Base-by-base conservation (phyloP, 2,329 filamentous ascomycete genomes). In the Diaporthe capsici region DNA sequence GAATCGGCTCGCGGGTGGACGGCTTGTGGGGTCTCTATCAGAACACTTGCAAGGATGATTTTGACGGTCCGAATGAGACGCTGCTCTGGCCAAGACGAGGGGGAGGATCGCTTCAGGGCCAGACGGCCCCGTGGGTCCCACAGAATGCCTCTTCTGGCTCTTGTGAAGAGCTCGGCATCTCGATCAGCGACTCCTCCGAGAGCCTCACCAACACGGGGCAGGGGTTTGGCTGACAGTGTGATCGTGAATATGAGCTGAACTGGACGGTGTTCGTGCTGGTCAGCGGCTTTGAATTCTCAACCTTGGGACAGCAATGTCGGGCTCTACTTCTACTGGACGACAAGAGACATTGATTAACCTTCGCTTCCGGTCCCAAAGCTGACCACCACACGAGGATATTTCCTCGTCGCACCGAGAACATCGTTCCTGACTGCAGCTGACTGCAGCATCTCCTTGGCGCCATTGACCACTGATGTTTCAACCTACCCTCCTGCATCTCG, bases 11-110 rank as follows among this genome's bases (percentile, higher is more conserved):
- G 47, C 63, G 31, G 63, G 63, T 53, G 44, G 31, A 37, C 63
- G 63, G 63, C 63, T 68, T 68, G 63, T 68, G 63, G 63, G 47
- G 63, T 39, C 47, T 53, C 47, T 39, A 34, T 53, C 63, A 68
- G 47, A 20, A 53, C 15, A 39, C 47, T 68, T 53, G 31, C 47
- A 68, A 51, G 63, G 63, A 17, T 68, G 20, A 28, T 51, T 68
- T 25, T 20, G 28, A 37, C 44, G 63, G 47, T 68, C 31, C 61
- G 25, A 49, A 25, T 47, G 47, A 68, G 63, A 68, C 31, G 63
- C 47, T 39, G 28, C 37, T 65, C 25, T 31, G 63, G 44, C 63
- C 63, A 68, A 37, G 63, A 68, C 63, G 31, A 67, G 42, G 28
- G 20, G 20, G 31, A 17, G 63, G 42, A 15, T 49, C 42, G 28